A percentile compares a stretch with the other conserved stretches of the same genome.
phyloP scores from a whole-genome alignment of 2,329 filamentous ascomycete genomes.

The Triangularia setosa region DNA sequence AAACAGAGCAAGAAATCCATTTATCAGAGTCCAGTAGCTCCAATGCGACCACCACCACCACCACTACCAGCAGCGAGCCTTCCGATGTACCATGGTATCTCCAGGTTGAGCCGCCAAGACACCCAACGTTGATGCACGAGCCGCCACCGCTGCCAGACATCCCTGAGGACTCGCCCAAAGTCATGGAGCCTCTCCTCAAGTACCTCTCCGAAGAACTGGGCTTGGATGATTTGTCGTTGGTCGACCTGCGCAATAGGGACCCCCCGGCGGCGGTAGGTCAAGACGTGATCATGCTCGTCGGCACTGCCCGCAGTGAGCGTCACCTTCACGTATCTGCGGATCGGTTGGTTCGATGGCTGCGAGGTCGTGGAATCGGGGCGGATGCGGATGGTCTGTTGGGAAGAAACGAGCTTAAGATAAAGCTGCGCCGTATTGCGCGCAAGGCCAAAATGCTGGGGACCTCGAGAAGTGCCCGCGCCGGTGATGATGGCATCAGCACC shows the following conservation, averaged over 20 bases:
- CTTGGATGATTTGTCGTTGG: slow-evolving; percentile 72
- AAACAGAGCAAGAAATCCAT: background rate
- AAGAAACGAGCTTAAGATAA: slow-evolving; percentile 85
- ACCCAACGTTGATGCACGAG: slow-evolving; percentile 46
- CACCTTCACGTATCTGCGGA: slow-evolving; percentile 90
- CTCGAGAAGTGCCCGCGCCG: slow-evolving; percentile 57
- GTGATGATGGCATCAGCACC: slow-evolving; percentile 83
- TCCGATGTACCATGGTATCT: slow-evolving; percentile 69
- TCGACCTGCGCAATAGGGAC: slow-evolving; percentile 81
- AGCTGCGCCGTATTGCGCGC: slow-evolving; percentile 73
- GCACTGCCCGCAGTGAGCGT: slow-evolving; percentile 85
- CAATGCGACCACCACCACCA: background rate
- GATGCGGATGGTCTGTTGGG: slow-evolving; percentile 85
- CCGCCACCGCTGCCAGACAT: slow-evolving; percentile 46
- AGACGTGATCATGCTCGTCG: slow-evolving; percentile 88
- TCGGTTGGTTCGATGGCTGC: slow-evolving; percentile 81
- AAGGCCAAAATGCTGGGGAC: slow-evolving; percentile 76
- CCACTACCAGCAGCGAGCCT: background rate
- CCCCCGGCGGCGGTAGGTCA: slow-evolving; percentile 83
- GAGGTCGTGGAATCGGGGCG: slow-evolving; percentile 68
- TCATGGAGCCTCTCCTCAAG: slow-evolving; percentile 69
- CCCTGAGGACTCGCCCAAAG: slow-evolving; percentile 64
- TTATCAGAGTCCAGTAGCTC: background rate
- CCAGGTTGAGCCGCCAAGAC: slow-evolving; percentile 60
- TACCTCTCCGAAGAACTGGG: slow-evolving; percentile 82